Conservation (phyloP, 176 grass and related monocot species). For the Oryza glumipatula region DNA sequence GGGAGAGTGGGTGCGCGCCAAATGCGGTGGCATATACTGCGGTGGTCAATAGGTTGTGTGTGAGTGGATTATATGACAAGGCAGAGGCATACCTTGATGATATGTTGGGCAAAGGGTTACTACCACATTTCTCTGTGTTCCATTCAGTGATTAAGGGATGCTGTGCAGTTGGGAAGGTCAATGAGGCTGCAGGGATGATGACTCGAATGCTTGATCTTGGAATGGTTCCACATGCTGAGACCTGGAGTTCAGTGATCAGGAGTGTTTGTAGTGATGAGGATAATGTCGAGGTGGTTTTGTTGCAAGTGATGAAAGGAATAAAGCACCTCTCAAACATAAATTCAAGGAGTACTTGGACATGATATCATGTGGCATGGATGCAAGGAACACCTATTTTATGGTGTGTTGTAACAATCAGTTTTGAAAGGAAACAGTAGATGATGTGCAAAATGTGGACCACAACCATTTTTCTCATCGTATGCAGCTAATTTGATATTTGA, state of each 20-base stretch:
- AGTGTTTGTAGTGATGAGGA: constrained; percentile 50
- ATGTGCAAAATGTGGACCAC: not conserved
- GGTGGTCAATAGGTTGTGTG: constrained; percentile 67
- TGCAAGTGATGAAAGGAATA: constrained; percentile 43
- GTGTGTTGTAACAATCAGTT: not conserved
- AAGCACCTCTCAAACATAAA: not conserved
- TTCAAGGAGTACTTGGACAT: constrained; percentile 22
- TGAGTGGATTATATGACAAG: constrained; percentile 53
- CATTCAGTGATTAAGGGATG: constrained; percentile 78
- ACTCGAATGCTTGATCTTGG: constrained; percentile 58
- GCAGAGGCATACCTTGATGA: constrained; percentile 61
- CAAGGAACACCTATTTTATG: not conserved
- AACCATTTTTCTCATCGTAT: not conserved
- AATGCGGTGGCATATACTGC: constrained; percentile 66
- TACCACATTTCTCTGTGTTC: constrained; percentile 80
- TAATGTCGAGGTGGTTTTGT: constrained; percentile 29
- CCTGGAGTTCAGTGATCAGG: constrained; percentile 61
- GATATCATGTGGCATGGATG: not conserved
- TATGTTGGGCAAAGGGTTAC: constrained; percentile 59
- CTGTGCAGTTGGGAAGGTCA: constrained; percentile 63
- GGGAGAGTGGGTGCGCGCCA: constrained; percentile 47
- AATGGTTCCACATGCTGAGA: constrained; percentile 63
- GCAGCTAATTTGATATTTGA: not conserved
- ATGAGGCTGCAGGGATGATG: constrained; percentile 56
- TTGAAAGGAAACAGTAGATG: not conserved